Base-by-base conservation (phyloP, 2,329 filamentous ascomycete species). In the Calonectria ilicicola region DNA sequence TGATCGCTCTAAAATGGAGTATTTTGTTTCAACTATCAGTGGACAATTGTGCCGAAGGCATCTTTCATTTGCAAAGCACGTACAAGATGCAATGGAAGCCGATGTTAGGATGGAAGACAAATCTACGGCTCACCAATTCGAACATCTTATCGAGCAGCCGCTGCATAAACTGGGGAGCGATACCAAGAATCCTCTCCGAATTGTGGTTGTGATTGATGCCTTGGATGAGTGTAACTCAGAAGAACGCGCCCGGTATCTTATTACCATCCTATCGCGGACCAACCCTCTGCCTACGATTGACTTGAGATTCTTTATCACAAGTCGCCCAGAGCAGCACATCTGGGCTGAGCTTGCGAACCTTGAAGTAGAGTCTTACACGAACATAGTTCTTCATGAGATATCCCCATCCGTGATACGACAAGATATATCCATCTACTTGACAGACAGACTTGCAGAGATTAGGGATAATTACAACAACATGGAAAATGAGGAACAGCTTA, bases 261-360 rank as follows among this genome's bases (percentile, higher is more conserved):
- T 42, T 10, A 8, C 15, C 40, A 6, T 42, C 15, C 8, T 42
- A n/a, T 42, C 40, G 3, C 40, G n/a, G 40, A 19, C 8, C 2
- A 2, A 19, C 19, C 19, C 3, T n/a, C 40, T 19, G 3, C 5
- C 40, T 6, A 42, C 4, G 19, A 9, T 42, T n/a, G 40, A 42
- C 40, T 19, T 42, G 14, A 42, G 15, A 19, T 42, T 42, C 2
- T 85, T 87, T 51, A 26, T 87, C 3, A 87, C 85, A 0, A 87
- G 84, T 69, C 79, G 86, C 49, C 85, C 85, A 0, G 82, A 87
- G 60, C 67, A 83, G 4, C 80, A 80, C 1, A 80, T 85, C 65
- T n/a, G n/a, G n/a, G n/a, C n/a, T n/a, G n/a, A n/a, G n/a, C n/a
- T n/a, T n/a, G n/a, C n/a, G n/a, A n/a, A n/a, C n/a, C n/a, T n/a